Evolutionary conservation across 805 yeast genomes (phyloP).

Genomic region (Cyberlindnera amylophila): DNA sequence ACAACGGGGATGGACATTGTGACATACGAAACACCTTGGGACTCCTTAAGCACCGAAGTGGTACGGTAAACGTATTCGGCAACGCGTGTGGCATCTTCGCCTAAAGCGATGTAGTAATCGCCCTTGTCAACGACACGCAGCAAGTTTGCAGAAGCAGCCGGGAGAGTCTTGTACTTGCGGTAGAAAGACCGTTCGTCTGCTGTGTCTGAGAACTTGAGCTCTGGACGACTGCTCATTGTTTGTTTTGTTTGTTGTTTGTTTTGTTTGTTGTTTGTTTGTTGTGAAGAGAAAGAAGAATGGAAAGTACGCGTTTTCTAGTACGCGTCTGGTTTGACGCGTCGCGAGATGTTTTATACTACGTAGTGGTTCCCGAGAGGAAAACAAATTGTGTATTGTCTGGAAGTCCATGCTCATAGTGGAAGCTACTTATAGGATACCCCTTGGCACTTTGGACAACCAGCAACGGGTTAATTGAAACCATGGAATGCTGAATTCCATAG

Average conservation of each 20-base stretch:
- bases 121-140: conserved; percentile 76
- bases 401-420: no score
- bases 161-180: conserved; percentile 41
- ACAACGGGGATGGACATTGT: conserved; percentile 78
- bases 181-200: conserved; percentile 48
- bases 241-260: background rate
- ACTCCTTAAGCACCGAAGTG: conserved; percentile 68
- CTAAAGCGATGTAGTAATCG: conserved; percentile 74
- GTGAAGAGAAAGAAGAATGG: no score
- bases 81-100: conserved; percentile 72
- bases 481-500: no score
- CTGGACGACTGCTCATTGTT: conserved; percentile 42
- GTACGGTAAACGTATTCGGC: conserved; percentile 87
- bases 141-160: conserved; percentile 45
- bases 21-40: conserved; percentile 54
- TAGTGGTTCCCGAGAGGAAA: no score
- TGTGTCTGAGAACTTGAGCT: conserved; percentile 52
- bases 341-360: no score
- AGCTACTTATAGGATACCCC: no score
- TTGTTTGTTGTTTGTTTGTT: background rate
- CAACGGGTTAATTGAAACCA: no score
- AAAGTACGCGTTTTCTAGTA: no score
- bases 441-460: no score
- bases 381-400: no score
- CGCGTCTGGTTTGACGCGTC: no score